A percentile compares a stretch with the other conserved stretches of the same genome.
These are phyloP conservation scores for Athelia psychrophila DNA, from an alignment of 1,284 basidiomycete species.

Conservation along the genomic window DNA sequence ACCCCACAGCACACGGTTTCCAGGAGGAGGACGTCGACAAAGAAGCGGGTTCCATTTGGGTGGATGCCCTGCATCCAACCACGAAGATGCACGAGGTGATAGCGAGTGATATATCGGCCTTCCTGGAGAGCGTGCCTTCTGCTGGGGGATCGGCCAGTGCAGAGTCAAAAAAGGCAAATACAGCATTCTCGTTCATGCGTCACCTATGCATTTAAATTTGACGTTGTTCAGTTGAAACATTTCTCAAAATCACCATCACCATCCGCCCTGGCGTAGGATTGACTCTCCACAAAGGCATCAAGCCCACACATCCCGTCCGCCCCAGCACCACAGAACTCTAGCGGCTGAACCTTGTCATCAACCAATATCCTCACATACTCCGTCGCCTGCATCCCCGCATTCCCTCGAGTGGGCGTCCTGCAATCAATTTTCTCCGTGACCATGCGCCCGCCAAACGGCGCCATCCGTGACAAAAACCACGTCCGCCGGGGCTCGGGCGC, in stretches of 20 bases:
- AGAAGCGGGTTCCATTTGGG: slow-evolving; percentile 44
- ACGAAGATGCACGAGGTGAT: slow-evolving; percentile 41
- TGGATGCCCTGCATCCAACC: slow-evolving; percentile 48
- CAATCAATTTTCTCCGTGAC: slow-evolving; percentile 61
- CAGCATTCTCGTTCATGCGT: too few relatives aligned
- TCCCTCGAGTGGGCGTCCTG: slow-evolving; percentile 10
- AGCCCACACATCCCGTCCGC: slow-evolving; percentile 61
- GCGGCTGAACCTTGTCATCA: slow-evolving; percentile 64
- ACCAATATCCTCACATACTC: slow-evolving; percentile 61
- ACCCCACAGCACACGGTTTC: slow-evolving; percentile 42
- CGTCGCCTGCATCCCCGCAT: slow-evolving; percentile 16
- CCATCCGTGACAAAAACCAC: slow-evolving; percentile 61
- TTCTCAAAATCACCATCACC: slow-evolving; percentile 67
- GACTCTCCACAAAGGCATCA: slow-evolving; percentile 66
- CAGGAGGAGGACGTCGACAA: slow-evolving; percentile 23
- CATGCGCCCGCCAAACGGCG: slow-evolving; percentile 65
- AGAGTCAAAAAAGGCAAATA: too few relatives aligned
- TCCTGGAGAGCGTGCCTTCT: slow-evolving; percentile 22
- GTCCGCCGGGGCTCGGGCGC: slow-evolving; percentile 36
- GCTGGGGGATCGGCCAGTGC: background rate
- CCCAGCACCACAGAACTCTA: slow-evolving; percentile 56
- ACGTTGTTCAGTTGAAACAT: slow-evolving; percentile 34
- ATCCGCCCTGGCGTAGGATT: slow-evolving; percentile 59
- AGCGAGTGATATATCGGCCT: slow-evolving; percentile 35
- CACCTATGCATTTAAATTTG: too few relatives aligned